Evolutionary conservation across 2,329 filamentous ascomycete genomes (phyloP), one percentile per base, ranked within the genome.

Genomic region (Cladosporium sp.): DNA sequence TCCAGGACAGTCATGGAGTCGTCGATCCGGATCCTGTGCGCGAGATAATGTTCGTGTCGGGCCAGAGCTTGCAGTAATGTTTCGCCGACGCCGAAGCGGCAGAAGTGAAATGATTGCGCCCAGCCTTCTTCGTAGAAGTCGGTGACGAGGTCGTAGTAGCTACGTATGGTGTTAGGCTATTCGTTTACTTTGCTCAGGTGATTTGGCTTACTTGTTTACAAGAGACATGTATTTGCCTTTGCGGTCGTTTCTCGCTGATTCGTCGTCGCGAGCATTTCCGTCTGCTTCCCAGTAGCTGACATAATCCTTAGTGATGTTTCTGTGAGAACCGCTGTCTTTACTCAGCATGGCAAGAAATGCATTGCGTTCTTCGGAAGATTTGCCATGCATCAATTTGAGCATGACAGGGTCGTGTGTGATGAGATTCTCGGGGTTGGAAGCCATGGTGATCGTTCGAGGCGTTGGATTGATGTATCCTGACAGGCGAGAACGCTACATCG

Each of bases 111-210:
- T 36, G 85, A 90, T 64, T 89, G 83, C 56, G 89, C 89, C 89
- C 91, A 96, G 62, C 89, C 91, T 61, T 95, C 90, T 75, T 96
- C 90, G 78, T 96, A 96, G 44, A 96, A 73, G 67, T 96, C 91
- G 60, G 91, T 96, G n/a, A 89, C 90, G 43, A 96, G 82, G 74
- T 96, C 95, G 78, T 96, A 96, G 80, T 96, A 96, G 70, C 43
- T 47, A 34, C 6, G 13, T 15, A n/a, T 5, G 9, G 9, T 4
- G 22, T 4, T 27, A 2, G 19, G 32, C 9, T 7, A 47, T 32
- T 43, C 29, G 22, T 50, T 50, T 3, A 50, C 43, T n/a, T n/a
- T n/a, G n/a, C n/a, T n/a, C n/a, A n/a, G n/a, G n/a, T n/a, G n/a
- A n/a, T n/a, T n/a, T n/a, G 1, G 19, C 43, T n/a, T 7, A 47